Conservation (phyloP, 192 early-diverging fungal species). For the Coemansia sp. region DNA sequence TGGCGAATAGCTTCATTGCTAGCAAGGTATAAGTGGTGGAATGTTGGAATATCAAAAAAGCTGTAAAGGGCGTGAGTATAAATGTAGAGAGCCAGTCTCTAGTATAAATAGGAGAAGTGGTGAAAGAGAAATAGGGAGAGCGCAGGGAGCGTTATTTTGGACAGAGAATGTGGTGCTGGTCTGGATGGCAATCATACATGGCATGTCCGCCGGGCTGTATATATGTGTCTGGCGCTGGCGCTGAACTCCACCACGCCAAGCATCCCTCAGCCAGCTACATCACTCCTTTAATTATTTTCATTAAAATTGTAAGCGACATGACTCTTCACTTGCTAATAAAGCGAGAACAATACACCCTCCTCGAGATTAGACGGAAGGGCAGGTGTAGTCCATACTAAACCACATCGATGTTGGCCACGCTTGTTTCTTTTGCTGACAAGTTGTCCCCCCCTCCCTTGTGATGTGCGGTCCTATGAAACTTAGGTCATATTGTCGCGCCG, state of each 20-base stretch:
- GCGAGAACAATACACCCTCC: neutral
- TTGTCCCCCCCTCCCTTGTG: neutral
- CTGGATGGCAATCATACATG: neutral
- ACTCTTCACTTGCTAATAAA: neutral
- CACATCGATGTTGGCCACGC: neutral
- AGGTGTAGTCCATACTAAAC: conserved; percentile 2
- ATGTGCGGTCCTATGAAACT: conserved; percentile 3
- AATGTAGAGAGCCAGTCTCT: conserved; percentile 2
- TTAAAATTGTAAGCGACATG: neutral
- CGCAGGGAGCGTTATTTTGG: neutral
- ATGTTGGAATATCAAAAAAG: neutral
- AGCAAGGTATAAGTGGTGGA: neutral
- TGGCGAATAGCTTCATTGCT: conserved; percentile 15
- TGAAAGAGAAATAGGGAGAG: neutral
- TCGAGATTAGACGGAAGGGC: conserved; percentile 4
- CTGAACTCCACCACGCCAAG: neutral
- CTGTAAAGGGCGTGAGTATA: neutral
- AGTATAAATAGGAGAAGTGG: neutral
- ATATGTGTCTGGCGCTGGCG: neutral
- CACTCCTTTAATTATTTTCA: neutral
- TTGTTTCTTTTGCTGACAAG: neutral
- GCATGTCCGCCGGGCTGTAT: neutral
- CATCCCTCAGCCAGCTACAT: neutral
- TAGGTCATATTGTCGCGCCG: conserved; percentile 1
- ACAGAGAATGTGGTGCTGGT: neutral